A percentile compares a stretch with the other conserved stretches of the same genome.
These are phyloP conservation scores for Xanthoconium purpureum DNA, from an alignment of 768 basidiomycete species.

Conservation along the genomic window DNA sequence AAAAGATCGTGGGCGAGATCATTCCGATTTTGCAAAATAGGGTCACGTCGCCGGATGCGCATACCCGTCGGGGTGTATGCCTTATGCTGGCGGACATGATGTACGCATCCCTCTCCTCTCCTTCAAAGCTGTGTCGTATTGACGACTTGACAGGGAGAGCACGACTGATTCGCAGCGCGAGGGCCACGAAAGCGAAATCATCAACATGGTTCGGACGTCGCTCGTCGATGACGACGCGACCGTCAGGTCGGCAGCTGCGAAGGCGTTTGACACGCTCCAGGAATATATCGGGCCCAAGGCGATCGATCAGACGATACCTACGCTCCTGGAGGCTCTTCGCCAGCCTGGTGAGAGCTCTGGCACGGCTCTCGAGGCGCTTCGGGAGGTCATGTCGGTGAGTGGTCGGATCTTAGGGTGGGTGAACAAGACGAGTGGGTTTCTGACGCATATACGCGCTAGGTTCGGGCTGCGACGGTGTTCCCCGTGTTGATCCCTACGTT, in stretches of 20 bases:
- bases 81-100: constrained; percentile 84
- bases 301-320: constrained; percentile 96
- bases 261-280: constrained; percentile 88
- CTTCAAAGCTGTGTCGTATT: neutral
- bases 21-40: constrained; percentile 72
- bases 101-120: constrained; percentile 48
- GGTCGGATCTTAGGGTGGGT: neutral
- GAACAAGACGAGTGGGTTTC: neutral
- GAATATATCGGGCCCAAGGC: constrained; percentile 87
- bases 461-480: constrained; percentile 94
- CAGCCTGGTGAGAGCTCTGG: constrained; percentile 94
- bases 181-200: constrained; percentile 85
- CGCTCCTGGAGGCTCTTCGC: constrained; percentile 86
- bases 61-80: constrained; percentile 81
- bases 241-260: constrained; percentile 88
- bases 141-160: constrained; percentile 57
- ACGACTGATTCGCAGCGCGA: constrained; percentile 82
- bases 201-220: constrained; percentile 76
- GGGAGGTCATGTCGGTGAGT: constrained; percentile 89
- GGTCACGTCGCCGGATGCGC: constrained; percentile 57
- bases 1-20: constrained; percentile 82
- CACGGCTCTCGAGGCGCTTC: constrained; percentile 88
- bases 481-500: constrained; percentile 94
- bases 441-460: constrained; percentile 41
- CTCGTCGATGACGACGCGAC: constrained; percentile 85